These are phyloP conservation scores for Lactarius akahatsu DNA, from an alignment of 768 basidiomycete species.

Conservation along the genomic window DNA sequence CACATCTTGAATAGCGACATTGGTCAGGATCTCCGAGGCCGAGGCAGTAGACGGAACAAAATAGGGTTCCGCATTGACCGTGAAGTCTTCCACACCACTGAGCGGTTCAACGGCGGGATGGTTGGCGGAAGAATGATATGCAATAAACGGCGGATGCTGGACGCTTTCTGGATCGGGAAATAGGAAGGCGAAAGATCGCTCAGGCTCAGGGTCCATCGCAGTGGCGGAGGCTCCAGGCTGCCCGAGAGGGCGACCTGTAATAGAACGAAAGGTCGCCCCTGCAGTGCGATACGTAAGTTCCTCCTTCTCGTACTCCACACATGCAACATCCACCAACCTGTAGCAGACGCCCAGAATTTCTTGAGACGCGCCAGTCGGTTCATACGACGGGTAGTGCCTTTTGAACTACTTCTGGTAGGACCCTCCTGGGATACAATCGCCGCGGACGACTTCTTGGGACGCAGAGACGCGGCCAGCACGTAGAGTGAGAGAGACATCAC, in stretches of 20 bases:
- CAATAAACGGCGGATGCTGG: neutral
- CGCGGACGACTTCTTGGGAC: neutral
- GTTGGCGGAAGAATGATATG: neutral
- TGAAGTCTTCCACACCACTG: neutral
- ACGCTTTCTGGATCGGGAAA: neutral
- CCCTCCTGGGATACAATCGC: conserved; percentile 3
- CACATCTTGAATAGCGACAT: conserved; percentile 19
- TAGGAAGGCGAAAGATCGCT: neutral
- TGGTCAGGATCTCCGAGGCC: conserved; percentile 19
- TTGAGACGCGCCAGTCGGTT: conserved; percentile 9
- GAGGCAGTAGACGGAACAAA: conserved; percentile 24
- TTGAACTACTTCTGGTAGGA: neutral
- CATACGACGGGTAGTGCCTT: neutral
- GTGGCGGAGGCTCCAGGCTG: neutral
- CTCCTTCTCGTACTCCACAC: neutral
- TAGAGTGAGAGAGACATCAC: conserved; percentile 5
- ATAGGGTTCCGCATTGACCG: conserved; percentile 9
- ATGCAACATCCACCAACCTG: conserved; percentile 2
- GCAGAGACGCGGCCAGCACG: conserved; percentile 21
- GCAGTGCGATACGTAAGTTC: neutral
- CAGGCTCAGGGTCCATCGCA: neutral
- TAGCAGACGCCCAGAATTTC: conserved; percentile 3
- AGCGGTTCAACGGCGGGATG: neutral
- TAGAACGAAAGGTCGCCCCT: conserved; percentile 7
- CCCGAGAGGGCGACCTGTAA: neutral